Base-by-base conservation (phyloP, 2,329 filamentous ascomycete genomes). In the Aspergillus quadricinctus region DNA sequence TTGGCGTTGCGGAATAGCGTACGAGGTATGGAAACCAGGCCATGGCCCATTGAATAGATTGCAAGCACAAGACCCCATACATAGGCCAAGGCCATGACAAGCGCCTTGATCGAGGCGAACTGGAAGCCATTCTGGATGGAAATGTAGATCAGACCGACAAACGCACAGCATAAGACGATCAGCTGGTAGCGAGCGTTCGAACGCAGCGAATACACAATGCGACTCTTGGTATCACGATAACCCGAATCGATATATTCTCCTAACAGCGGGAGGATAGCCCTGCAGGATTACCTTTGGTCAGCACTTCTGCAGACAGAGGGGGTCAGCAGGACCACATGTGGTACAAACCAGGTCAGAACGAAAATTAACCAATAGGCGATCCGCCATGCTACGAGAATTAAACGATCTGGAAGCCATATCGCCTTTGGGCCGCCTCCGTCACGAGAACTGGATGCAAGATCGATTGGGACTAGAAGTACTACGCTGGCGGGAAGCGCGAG, bases 311-410 rank as follows among this genome's bases (percentile, higher is more conserved):
- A n/a, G 29, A 25, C 10, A 11, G 1, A 23, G 46, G 17, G 21
- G 17, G 21, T 31, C 11, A 9, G 21, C 40, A 9, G 29, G 37
- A 10, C 7, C 41, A 25, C 50, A 45, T 11, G 49, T 29, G 31
- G 48, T 46, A 64, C 81, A 51, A 78, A 93, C 94, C 94, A 99
- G 55, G 93, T 97, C 68, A 99, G 77, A 51, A 87, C 86, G 76
- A 99, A 99, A 0, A 93, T 97, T 54, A 99, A 80, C 94, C 94
- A 99, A 77, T 99, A 99, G 21, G 89, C 88, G 62, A 99, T 93
- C 69, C 93, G 85, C 94, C 94, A 99, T 56, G 88, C 88, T 25
- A 97, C 90, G 67, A 95, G 80, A 50, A 97, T 80, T 28, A 92
- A 83, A 50, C 86, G 79, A 62, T 88, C 81, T 4, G 90, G 88